Evolutionary conservation across 2,329 filamentous ascomycete genomes (phyloP).

Genomic region (Colletotrichum viniferum): DNA sequence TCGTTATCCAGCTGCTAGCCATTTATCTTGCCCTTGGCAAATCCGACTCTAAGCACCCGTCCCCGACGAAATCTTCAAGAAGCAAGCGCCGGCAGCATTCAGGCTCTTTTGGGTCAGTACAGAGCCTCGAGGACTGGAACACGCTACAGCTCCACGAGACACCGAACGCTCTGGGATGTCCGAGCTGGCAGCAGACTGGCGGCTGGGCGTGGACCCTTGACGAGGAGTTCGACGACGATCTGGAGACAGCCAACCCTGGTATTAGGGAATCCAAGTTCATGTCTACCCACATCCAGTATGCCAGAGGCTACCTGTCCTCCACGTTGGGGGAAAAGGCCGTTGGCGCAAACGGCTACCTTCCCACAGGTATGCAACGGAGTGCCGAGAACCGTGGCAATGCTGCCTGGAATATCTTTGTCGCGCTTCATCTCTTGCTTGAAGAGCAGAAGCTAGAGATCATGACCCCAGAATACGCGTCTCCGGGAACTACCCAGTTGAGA

Average conservation of each 20-base stretch:
- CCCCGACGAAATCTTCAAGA: constrained; percentile 16
- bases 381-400: constrained; percentile 63
- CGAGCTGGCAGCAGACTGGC: constrained; percentile 63
- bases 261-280: constrained; percentile 45
- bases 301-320: constrained; percentile 69
- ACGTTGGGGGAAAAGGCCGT: constrained; percentile 59
- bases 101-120: constrained; percentile 38
- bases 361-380: constrained; percentile 59
- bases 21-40: constrained; percentile 65
- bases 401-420: constrained; percentile 72
- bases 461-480: constrained; percentile 46
- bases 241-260: constrained; percentile 32
- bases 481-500: constrained; percentile 59
- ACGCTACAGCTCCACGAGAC: constrained; percentile 50
- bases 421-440: constrained; percentile 85
- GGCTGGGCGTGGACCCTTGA: constrained; percentile 77
- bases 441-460: constrained; percentile 82
- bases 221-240: constrained; percentile 43
- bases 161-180: constrained; percentile 52
- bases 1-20: constrained; percentile 67
- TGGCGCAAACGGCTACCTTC: constrained; percentile 64
- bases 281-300: constrained; percentile 57
- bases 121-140: constrained; percentile 50
- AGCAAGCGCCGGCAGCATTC: constrained; percentile 36
- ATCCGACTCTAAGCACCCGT: constrained; percentile 31